Evolutionary conservation across 176 grass and related monocot genomes (phyloP).

Genomic region (Alloteropsis semialata): DNA sequence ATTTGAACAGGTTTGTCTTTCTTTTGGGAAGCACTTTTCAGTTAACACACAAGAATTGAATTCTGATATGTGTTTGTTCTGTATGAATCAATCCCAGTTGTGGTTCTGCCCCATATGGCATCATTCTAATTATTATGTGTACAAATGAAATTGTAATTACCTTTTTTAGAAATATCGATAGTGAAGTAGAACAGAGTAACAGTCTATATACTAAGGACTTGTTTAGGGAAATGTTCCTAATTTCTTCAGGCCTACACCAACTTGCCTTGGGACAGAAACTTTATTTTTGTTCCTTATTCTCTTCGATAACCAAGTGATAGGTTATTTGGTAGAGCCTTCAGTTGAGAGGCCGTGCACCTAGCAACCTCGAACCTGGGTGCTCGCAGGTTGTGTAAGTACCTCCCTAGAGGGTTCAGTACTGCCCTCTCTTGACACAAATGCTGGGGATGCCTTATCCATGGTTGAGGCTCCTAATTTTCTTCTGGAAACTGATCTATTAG

Average conservation of each 20-base stretch:
- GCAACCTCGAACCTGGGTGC: background rate
- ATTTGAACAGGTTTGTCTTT: conserved; percentile 76
- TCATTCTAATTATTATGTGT: conserved; percentile 13
- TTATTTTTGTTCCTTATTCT: background rate
- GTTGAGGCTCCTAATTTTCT: background rate
- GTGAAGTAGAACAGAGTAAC: background rate
- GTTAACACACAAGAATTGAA: background rate
- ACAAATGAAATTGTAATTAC: background rate
- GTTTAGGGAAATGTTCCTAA: background rate
- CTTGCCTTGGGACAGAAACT: background rate
- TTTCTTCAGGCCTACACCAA: background rate
- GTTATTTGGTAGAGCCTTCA: background rate
- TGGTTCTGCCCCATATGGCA: background rate
- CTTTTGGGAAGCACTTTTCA: conserved; percentile 15
- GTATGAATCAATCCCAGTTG: background rate
- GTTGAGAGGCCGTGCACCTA: background rate
- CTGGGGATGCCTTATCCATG: background rate
- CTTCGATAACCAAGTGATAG: background rate
- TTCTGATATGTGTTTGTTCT: background rate
- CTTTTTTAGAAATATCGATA: background rate
- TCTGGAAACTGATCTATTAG: background rate
- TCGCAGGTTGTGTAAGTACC: conserved; percentile 1
- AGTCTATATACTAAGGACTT: background rate
- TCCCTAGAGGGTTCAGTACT: background rate
- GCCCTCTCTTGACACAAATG: background rate